These are phyloP conservation scores for Aspergillus thermomutatus DNA, from an alignment of 2,329 filamentous ascomycete species.

Conservation along the genomic window DNA sequence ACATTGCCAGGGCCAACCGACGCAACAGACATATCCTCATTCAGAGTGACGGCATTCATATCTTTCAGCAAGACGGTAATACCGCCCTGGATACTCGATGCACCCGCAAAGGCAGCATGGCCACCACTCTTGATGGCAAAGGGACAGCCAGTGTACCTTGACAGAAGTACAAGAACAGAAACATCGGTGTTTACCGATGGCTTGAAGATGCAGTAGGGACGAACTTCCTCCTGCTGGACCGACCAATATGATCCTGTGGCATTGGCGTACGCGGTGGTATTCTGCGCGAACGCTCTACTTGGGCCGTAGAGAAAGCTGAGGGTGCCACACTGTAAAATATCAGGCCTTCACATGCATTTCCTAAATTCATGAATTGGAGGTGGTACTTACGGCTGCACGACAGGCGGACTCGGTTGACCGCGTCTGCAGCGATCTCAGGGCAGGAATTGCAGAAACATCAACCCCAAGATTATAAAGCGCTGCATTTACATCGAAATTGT, in stretches of 20 bases:
- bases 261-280: slow-evolving; percentile 16
- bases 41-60: slow-evolving; percentile 28
- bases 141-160: slow-evolving; percentile 28
- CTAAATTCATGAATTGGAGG: too few relatives aligned
- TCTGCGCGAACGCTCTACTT: slow-evolving; percentile 11
- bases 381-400: background rate
- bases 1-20: slow-evolving; percentile 32
- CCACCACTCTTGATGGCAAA: slow-evolving; percentile 59
- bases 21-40: slow-evolving; percentile 24
- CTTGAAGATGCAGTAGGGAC: slow-evolving; percentile 34
- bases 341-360: background rate
- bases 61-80: slow-evolving; percentile 33
- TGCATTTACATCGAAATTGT: background rate
- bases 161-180: slow-evolving; percentile 30
- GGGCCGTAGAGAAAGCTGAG: slow-evolving; percentile 13
- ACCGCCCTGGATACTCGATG: slow-evolving; percentile 48
- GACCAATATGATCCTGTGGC: slow-evolving; percentile 33
- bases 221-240: slow-evolving; percentile 32
- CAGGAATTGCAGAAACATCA: background rate
- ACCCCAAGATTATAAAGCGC: background rate
- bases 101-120: slow-evolving; percentile 55
- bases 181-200: slow-evolving; percentile 28
- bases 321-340: slow-evolving; percentile 7
- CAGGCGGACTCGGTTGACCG: background rate
- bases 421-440: background rate